Percentiles rank a stretch among this genome's conserved stretches.
Evolutionary conservation across 1,284 basidiomycete genomes (phyloP).

Genomic region (Peniophora sp.): DNA sequence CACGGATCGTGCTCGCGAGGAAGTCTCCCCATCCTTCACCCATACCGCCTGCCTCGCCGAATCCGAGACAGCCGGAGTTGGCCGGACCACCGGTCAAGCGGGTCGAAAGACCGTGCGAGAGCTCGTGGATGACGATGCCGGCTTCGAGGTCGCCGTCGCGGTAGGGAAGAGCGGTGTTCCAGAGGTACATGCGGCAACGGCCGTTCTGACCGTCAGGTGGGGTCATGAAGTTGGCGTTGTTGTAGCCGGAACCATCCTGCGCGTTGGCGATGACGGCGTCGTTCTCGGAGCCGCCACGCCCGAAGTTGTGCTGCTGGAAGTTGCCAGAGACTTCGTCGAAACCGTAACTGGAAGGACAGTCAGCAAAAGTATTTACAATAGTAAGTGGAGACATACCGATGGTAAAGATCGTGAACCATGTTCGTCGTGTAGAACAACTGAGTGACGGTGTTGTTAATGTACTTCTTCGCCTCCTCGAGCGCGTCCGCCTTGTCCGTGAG

Average conservation of each 20-base stretch:
- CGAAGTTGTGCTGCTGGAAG: constrained; percentile 97
- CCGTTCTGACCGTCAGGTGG: constrained; percentile 72
- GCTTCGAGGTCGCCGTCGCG: constrained; percentile 93
- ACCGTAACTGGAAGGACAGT: constrained; percentile 53
- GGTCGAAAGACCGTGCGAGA: constrained; percentile 86
- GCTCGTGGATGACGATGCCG: constrained; percentile 88
- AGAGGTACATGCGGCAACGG: constrained; percentile 95
- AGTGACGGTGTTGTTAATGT: constrained; percentile 80
- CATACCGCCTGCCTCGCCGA: constrained; percentile 96
- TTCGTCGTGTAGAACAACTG: constrained; percentile 94
- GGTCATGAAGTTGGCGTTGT: constrained; percentile 84
- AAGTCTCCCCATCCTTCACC: constrained; percentile 93
- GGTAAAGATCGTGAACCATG: constrained; percentile 71
- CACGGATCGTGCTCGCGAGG: constrained; percentile 79
- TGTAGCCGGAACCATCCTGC: constrained; percentile 89
- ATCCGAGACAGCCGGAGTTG: constrained; percentile 90
- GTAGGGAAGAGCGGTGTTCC: constrained; percentile 86
- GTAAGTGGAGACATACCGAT: constrained; percentile 32
- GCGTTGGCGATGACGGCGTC: constrained; percentile 94
- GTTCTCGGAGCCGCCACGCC: constrained; percentile 75
- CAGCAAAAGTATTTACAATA: background rate
- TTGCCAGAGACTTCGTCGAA: constrained; percentile 91
- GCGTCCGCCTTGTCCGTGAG: constrained; percentile 40
- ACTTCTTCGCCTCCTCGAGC: constrained; percentile 63
- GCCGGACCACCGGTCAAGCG: constrained; percentile 90